These are phyloP conservation scores for Paracorniculantispora psalliotae DNA, from an alignment of 2,329 filamentous ascomycete species.

Conservation along the genomic window DNA sequence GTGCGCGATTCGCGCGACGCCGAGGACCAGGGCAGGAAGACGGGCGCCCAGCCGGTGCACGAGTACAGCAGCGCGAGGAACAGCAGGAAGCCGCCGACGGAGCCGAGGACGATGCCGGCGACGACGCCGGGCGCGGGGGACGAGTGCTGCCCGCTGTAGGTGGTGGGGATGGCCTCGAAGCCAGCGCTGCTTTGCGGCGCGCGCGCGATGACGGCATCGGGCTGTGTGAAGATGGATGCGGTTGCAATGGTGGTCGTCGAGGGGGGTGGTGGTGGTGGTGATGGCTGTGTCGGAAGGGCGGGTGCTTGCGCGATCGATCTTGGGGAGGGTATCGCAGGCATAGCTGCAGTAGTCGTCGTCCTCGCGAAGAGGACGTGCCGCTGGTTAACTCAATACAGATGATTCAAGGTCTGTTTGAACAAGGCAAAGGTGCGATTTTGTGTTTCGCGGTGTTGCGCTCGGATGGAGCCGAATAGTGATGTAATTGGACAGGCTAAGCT, in stretches of 20 bases:
- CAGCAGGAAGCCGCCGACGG: slow-evolving; percentile 47
- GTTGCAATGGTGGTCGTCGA: neutral
- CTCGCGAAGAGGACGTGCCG: too few relatives aligned
- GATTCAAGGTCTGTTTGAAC: too few relatives aligned
- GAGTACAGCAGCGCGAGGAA: slow-evolving; percentile 48
- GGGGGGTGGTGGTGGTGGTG: neutral
- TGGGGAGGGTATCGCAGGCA: neutral
- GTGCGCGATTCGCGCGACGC: neutral
- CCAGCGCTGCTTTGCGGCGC: slow-evolving; percentile 1
- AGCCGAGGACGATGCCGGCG: slow-evolving; percentile 41
- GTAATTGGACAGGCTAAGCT: neutral
- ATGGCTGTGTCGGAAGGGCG: neutral
- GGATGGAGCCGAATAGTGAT: neutral
- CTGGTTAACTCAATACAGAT: too few relatives aligned
- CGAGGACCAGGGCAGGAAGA: slow-evolving; percentile 23
- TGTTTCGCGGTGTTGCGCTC: neutral
- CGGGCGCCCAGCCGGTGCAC: slow-evolving; percentile 39
- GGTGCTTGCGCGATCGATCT: neutral
- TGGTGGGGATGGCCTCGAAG: slow-evolving; percentile 30
- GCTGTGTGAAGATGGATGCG: neutral
- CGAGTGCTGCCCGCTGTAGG: slow-evolving; percentile 28
- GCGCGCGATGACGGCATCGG: slow-evolving; percentile 6
- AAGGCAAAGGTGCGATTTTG: too few relatives aligned
- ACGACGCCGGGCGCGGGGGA: slow-evolving; percentile 38
- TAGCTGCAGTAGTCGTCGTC: neutral